A percentile compares a stretch with the other conserved stretches of the same genome.
These are phyloP conservation scores for Ostreobium quekettii DNA, from an alignment of 139 green algal genomes.

Conservation along the genomic window DNA sequence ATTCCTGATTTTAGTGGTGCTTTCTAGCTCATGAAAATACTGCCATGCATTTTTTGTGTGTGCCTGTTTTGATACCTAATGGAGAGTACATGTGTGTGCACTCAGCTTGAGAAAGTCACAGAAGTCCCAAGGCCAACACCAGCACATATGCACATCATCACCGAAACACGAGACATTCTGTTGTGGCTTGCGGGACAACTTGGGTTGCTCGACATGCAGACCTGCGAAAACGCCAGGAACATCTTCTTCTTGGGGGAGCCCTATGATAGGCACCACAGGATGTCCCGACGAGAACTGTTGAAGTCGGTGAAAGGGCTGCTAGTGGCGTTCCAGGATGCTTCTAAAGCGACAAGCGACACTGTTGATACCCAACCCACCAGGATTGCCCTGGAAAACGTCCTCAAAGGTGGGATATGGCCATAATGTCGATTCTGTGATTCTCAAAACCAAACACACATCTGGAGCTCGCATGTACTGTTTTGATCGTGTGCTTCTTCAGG, in stretches of 20 bases:
- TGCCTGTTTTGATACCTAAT: constrained; percentile 12
- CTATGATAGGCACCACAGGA: constrained; percentile 13
- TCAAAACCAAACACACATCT: too few species aligned
- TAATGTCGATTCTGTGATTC: too few species aligned
- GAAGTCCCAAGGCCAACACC: not conserved
- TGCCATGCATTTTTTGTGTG: constrained; percentile 21
- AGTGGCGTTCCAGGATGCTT: constrained; percentile 8
- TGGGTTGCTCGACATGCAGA: constrained; percentile 2
- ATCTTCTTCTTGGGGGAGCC: constrained; percentile 13
- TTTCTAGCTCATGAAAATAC: constrained; percentile 19
- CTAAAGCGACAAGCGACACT: too few species aligned
- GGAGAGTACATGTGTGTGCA: not conserved
- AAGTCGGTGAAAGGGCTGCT: constrained; percentile 20
- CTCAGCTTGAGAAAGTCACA: constrained; percentile 1
- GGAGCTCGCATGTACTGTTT: too few species aligned
- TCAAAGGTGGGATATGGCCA: too few species aligned
- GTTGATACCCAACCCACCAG: too few species aligned
- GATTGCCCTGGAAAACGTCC: constrained; percentile 3
- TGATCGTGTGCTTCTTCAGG: too few species aligned
- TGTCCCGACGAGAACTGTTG: constrained; percentile 21
- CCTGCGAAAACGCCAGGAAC: not conserved
- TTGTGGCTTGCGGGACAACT: constrained; percentile 5
- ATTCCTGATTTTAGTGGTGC: too few species aligned
- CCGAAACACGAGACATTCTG: constrained; percentile 4
- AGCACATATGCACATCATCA: not conserved